These are phyloP conservation scores for Agapanthus africanus DNA, from an alignment of 106 monocot species.

Conservation along the genomic window DNA sequence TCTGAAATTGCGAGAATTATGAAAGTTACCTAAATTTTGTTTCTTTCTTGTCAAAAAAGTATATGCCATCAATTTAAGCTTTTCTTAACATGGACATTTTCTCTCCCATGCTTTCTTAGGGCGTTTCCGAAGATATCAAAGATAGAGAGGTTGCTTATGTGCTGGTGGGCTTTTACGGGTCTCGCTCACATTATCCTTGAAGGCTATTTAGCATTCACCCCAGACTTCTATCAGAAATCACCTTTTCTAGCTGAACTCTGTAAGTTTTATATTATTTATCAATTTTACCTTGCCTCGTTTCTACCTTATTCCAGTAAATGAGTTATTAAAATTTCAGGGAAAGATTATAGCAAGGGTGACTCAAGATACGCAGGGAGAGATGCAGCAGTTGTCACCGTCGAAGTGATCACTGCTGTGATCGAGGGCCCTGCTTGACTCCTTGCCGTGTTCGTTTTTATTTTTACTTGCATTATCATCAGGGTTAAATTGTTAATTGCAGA, in stretches of 20 bases:
- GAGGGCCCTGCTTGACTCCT: constrained; percentile 86
- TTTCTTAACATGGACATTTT: too few relatives aligned
- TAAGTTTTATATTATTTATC: constrained; percentile 28
- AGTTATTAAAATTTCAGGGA: constrained; percentile 47
- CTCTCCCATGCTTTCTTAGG: not conserved
- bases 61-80: too few relatives aligned
- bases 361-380: constrained; percentile 86
- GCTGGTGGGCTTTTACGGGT: constrained; percentile 96
- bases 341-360: constrained; percentile 95
- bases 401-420: constrained; percentile 86
- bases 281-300: not conserved
- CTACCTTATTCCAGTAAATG: not conserved
- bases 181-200: constrained; percentile 84
- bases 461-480: too few relatives aligned
- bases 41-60: too few relatives aligned
- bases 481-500: too few relatives aligned
- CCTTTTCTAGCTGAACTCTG: constrained; percentile 73
- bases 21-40: too few relatives aligned
- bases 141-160: constrained; percentile 75
- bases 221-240: constrained; percentile 70
- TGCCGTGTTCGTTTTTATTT: too few relatives aligned
- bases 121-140: constrained; percentile 39
- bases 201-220: constrained; percentile 82
- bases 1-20: too few relatives aligned
- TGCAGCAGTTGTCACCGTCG: constrained; percentile 65